phyloP scores from a whole-genome alignment of 2,329 filamentous ascomycete genomes.

The Fusarium circinatum region DNA sequence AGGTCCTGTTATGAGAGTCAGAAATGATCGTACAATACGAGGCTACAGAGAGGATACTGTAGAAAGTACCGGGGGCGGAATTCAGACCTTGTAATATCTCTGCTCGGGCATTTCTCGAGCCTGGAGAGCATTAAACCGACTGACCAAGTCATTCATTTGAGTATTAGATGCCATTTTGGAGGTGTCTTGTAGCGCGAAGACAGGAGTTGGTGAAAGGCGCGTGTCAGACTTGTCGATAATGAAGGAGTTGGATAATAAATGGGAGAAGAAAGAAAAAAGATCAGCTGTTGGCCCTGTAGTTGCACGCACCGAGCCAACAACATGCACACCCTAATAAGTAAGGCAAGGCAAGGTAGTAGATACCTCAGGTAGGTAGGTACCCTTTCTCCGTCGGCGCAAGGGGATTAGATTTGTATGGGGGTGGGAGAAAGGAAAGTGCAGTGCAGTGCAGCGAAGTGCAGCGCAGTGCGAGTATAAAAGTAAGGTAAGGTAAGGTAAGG shows the following conservation, averaged over 20 bases:
- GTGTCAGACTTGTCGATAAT: conserved; percentile 10
- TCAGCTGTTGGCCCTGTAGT: conserved; percentile 26
- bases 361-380: neutral
- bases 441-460: neutral
- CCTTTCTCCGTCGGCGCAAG: conserved; percentile 27
- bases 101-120: neutral
- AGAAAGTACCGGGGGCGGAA: neutral
- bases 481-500: neutral
- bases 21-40: neutral
- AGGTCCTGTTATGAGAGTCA: neutral
- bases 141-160: neutral
- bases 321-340: conserved; percentile 24
- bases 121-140: neutral
- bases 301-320: conserved; percentile 23
- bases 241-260: neutral
- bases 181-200: neutral
- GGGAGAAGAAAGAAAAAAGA: conserved; percentile 1
- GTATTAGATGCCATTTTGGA: neutral
- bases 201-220: conserved; percentile 19
- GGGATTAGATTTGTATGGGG: conserved; percentile 13
- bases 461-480: neutral
- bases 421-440: conserved; percentile 17
- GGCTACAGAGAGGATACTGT: neutral
- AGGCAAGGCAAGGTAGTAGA: neutral
- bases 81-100: neutral